Base-by-base conservation (phyloP, 1,139 yeast genomes). In the Geotrichum macrosporum region DNA sequence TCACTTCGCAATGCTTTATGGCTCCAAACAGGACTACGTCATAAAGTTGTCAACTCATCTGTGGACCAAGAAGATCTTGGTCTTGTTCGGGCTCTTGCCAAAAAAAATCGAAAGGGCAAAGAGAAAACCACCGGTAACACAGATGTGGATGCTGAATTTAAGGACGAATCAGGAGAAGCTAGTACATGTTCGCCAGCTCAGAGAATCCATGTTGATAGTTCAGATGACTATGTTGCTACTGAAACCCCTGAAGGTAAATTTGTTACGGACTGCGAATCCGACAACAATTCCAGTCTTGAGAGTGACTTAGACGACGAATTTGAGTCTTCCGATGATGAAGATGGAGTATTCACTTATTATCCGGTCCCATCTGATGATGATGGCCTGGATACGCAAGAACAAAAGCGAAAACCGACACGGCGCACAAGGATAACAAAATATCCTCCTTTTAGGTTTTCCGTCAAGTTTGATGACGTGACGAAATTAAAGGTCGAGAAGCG, bases 381-480 rank as follows among this genome's bases (percentile, higher is more conserved):
- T 20, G 51, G 51, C 10, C 36, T 51, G 12, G 59, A 56, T 34
- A 20, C 37, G 3, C 39, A 33, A n/a, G 42, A 37, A 5, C 37
- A 32, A 12, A 22, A 26, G 15, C 12, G n/a, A 3, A 10, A 19
- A 4, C 10, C 16, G 9, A 20, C 31, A 9, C 33, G 31, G 19
- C 16, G 30, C 16, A 33, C 47, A 5, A 22, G 24, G 1, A 31
- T 46, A 64, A 69, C 78, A 0, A 63, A 65, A 35, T 68, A 68
- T 41, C 80, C 80, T 2, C 80, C 81, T 0, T 75, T 72, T 55
- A 60, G 81, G 46, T 75, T 76, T 55, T 70, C 79, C 0, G 70
- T 76, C 41, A 73, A 76, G 9, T 76, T 76, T 59, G 66, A 71
- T 10, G 70, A 74, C 44, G 70, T 75, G 2, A 67, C 73, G 2